Evolutionary conservation across 129 eudicot genomes (phyloP).

Genomic region (Lactuca sativa): DNA sequence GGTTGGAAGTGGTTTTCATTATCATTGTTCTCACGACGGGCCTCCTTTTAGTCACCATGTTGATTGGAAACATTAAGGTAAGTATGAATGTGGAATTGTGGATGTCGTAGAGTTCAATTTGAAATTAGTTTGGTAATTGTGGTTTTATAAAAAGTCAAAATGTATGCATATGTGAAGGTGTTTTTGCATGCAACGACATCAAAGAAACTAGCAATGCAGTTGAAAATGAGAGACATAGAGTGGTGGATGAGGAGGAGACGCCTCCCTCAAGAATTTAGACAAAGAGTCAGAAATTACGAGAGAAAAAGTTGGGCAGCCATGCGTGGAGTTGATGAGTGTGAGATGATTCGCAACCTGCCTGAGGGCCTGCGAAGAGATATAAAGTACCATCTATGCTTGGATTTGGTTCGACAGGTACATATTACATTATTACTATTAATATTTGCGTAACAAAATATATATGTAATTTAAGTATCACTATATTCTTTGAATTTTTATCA

Average conservation of each 20-base stretch:
- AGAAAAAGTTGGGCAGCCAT: constrained; percentile 98
- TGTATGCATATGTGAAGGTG: constrained; percentile 32
- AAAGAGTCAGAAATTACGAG: constrained; percentile 88
- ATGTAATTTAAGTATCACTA: too few relatives aligned
- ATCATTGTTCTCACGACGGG: constrained; percentile 88
- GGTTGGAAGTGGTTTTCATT: constrained; percentile 80
- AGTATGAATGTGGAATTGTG: too few relatives aligned
- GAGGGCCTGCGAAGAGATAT: constrained; percentile 98
- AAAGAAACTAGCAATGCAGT: constrained; percentile 94
- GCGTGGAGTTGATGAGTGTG: constrained; percentile 99
- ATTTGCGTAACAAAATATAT: too few relatives aligned
- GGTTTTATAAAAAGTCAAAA: too few relatives aligned
- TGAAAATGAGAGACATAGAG: constrained; percentile 89
- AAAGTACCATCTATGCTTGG: constrained; percentile 93
- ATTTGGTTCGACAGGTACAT: constrained; percentile 82
- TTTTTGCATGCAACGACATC: constrained; percentile 95
- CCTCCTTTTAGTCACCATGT: constrained; percentile 92
- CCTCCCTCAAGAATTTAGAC: constrained; percentile 62
- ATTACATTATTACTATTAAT: background rate
- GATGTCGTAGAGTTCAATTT: too few relatives aligned
- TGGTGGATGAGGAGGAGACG: constrained; percentile 99
- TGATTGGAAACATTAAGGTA: constrained; percentile 98
- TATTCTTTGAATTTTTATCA: too few relatives aligned
- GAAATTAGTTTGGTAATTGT: too few relatives aligned
- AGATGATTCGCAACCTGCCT: constrained; percentile 91